A percentile compares a stretch with the other conserved stretches of the same genome.
These are phyloP conservation scores for Lophiostoma macrostomum DNA, from an alignment of 495 filamentous ascomycete species.

Conservation along the genomic window DNA sequence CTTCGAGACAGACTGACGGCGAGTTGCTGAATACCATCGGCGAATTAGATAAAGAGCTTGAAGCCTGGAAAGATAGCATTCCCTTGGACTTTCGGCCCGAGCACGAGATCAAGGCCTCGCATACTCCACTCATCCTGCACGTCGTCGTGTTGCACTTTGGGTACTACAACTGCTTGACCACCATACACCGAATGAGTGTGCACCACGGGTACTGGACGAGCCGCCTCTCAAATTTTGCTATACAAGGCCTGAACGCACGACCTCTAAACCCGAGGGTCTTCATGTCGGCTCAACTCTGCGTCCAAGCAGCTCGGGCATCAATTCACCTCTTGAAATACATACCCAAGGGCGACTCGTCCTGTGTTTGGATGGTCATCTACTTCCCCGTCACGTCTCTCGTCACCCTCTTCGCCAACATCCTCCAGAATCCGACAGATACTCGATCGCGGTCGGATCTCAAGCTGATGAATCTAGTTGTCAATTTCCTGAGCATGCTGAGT, in stretches of 20 bases:
- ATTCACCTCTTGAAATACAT: constrained; percentile 95
- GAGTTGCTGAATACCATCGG: constrained; percentile 95
- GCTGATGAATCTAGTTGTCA: constrained; percentile 89
- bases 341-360: constrained; percentile 88
- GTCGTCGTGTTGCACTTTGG: constrained; percentile 91
- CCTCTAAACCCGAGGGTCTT: constrained; percentile 93
- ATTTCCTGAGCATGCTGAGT: constrained; percentile 77
- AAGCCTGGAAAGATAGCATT: constrained; percentile 94
- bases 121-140: constrained; percentile 87
- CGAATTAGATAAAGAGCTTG: constrained; percentile 86
- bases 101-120: constrained; percentile 85
- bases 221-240: constrained; percentile 88
- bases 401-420: constrained; percentile 92
- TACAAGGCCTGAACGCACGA: constrained; percentile 84
- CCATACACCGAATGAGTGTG: constrained; percentile 96
- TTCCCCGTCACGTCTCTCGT: constrained; percentile 95
- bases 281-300: constrained; percentile 87
- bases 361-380: constrained; percentile 96
- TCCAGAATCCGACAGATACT: constrained; percentile 90
- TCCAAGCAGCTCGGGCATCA: constrained; percentile 85
- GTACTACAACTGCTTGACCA: constrained; percentile 97
- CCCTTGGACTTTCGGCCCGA: constrained; percentile 93
- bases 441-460: constrained; percentile 84
- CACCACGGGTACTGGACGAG: constrained; percentile 99
- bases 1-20: constrained; percentile 86